Percentiles rank a stretch among this genome's conserved stretches.
phyloP scores from a whole-genome alignment of 75 land plant species.

The Pinus albicaulis region DNA sequence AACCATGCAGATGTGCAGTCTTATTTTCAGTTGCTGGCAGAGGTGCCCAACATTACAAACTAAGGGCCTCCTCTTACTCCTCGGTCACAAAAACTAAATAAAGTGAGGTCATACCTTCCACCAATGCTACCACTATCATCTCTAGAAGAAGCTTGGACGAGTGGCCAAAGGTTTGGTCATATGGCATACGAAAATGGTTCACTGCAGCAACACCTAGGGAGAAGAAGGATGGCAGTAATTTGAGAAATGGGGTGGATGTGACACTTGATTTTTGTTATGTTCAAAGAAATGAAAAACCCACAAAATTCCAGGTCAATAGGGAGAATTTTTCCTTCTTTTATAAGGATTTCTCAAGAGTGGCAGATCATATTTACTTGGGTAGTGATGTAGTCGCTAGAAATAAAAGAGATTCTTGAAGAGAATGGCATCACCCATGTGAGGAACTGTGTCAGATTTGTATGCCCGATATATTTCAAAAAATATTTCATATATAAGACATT shows the following conservation, averaged over 20 bases:
- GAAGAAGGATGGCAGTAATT: conserved; percentile 7
- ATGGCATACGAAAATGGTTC: conserved; percentile 67
- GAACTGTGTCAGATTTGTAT: too few species aligned
- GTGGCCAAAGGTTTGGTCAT: conserved; percentile 76
- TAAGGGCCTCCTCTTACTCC: conserved; percentile 40
- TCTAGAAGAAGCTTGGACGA: conserved; percentile 46
- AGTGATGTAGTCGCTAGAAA: too few species aligned
- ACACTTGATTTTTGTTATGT: conserved; percentile 39
- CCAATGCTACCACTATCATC: conserved; percentile 25
- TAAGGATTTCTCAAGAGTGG: conserved; percentile 84
- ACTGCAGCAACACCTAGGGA: conserved; percentile 53
- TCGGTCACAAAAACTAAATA: conserved; percentile 22
- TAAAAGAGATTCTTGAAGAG: conserved; percentile 64
- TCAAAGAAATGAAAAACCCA: conserved; percentile 24
- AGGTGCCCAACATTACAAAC: neutral
- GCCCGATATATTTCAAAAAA: too few species aligned
- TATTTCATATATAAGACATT: too few species aligned
- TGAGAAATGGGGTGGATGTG: conserved; percentile 29
- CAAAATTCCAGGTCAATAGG: conserved; percentile 48
- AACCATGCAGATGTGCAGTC: conserved; percentile 10
- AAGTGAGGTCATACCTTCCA: conserved; percentile 40
- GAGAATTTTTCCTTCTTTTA: conserved; percentile 82
- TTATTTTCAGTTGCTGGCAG: neutral
- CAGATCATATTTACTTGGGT: too few species aligned
- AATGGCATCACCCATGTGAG: too few species aligned